Percentiles rank a stretch among this genome's conserved stretches.
Evolutionary conservation across 2,329 filamentous ascomycete species (phyloP).

Genomic region (Pestalotiopsis sp.): DNA sequence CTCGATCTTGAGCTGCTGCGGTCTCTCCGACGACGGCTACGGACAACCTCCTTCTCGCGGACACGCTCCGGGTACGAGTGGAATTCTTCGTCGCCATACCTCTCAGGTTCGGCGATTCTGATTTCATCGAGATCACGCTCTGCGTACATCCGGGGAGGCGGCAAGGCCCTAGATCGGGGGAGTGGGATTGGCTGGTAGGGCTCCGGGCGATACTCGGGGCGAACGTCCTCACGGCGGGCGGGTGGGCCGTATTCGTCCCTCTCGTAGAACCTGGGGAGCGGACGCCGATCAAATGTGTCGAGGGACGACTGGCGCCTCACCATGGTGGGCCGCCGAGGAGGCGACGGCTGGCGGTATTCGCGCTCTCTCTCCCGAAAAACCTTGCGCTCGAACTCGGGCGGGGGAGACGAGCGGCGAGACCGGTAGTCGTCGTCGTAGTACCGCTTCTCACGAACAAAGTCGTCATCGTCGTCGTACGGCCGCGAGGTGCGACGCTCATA

Average conservation of each 20-base stretch:
- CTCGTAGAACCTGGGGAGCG: constrained; percentile 53
- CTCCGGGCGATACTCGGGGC: constrained; percentile 36
- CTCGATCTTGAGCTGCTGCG: constrained; percentile 46
- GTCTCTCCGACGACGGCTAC: constrained; percentile 47
- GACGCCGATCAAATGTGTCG: constrained; percentile 85
- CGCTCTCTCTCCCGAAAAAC: constrained; percentile 57
- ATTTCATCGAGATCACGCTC: constrained; percentile 69
- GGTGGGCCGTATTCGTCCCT: constrained; percentile 57
- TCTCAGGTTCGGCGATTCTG: constrained; percentile 67
- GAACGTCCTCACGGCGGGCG: constrained; percentile 57
- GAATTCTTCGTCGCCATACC: constrained; percentile 73
- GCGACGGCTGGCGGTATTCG: constrained; percentile 50
- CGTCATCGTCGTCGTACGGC: constrained; percentile 55
- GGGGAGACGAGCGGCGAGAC: constrained; percentile 31
- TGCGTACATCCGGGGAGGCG: constrained; percentile 59
- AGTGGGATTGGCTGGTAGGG: constrained; percentile 68
- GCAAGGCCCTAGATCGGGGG: constrained; percentile 63
- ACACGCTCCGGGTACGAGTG: constrained; percentile 63
- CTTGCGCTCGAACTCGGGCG: constrained; percentile 57
- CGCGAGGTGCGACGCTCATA: constrained; percentile 46
- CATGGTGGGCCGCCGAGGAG: constrained; percentile 65
- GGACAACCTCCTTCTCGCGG: constrained; percentile 63
- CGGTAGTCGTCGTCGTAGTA: constrained; percentile 59
- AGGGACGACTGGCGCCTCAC: constrained; percentile 84
- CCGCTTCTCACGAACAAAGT: constrained; percentile 51